These are phyloP conservation scores for Tolypocladium capitatum DNA, from an alignment of 2,329 filamentous ascomycete genomes.

Conservation along the genomic window DNA sequence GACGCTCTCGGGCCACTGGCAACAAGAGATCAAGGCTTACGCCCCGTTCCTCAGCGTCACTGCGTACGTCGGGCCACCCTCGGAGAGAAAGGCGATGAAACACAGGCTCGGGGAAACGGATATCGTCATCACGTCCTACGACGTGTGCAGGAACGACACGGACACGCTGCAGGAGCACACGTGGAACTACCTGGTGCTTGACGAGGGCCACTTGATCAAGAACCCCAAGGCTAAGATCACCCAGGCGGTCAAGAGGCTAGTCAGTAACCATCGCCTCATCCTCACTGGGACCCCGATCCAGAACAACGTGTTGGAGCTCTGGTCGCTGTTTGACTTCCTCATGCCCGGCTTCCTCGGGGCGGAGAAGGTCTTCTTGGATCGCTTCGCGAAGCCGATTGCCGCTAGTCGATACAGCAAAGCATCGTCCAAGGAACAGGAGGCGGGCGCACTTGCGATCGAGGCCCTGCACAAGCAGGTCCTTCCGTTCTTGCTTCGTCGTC, in stretches of 20 bases:
- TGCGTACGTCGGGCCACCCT: conserved; percentile 81
- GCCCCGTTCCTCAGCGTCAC: conserved; percentile 85
- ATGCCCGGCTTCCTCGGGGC: conserved; percentile 97
- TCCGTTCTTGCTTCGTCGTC: conserved; percentile 84
- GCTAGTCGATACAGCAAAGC: conserved; percentile 93
- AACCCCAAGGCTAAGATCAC: conserved; percentile 96
- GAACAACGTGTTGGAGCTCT: conserved; percentile 92
- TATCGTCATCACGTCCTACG: conserved; percentile 93
- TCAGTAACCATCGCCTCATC: conserved; percentile 89
- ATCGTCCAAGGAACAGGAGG: conserved; percentile 96
- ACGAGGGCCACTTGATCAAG: conserved; percentile 97
- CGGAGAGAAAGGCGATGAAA: conserved; percentile 61
- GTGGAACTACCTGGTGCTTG: conserved; percentile 96
- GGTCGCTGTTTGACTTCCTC: conserved; percentile 96
- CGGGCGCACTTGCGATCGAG: conserved; percentile 88
- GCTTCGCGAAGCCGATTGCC: conserved; percentile 89
- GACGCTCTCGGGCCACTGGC: conserved; percentile 94
- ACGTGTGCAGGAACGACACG: conserved; percentile 93
- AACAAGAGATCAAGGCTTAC: conserved; percentile 92
- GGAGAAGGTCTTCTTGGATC: conserved; percentile 87
- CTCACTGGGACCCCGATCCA: conserved; percentile 95
- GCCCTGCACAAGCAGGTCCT: conserved; percentile 97
- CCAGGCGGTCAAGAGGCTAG: conserved; percentile 75
- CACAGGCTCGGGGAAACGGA: conserved; percentile 64
- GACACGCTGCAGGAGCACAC: conserved; percentile 69